phyloP scores from a whole-genome alignment of 2,329 filamentous ascomycete species.

The Ascochyta clinopodiicola region DNA sequence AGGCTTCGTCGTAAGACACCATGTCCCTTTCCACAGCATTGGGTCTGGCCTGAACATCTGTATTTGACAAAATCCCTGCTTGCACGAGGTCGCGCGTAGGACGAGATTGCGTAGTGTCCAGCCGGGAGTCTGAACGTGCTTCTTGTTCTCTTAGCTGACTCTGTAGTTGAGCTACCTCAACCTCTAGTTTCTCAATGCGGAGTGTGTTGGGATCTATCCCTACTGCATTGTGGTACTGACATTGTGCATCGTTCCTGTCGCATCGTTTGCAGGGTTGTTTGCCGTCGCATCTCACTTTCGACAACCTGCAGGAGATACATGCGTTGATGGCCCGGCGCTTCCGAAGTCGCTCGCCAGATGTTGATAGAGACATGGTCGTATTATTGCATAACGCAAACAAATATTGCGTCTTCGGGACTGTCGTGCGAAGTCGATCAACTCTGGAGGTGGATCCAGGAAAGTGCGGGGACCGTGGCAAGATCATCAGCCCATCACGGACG shows the following conservation, averaged over 20 bases:
- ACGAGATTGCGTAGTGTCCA: neutral
- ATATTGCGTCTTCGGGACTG: constrained; percentile 5
- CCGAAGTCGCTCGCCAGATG: constrained; percentile 26
- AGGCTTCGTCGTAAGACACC: constrained; percentile 36
- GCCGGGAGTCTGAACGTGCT: neutral
- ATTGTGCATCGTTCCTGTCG: constrained; percentile 29
- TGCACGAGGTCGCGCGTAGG: neutral
- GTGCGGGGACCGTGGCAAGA: constrained; percentile 4
- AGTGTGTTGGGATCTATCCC: constrained; percentile 30
- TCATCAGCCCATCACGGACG: neutral
- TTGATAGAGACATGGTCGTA: constrained; percentile 1
- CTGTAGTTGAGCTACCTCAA: constrained; percentile 26
- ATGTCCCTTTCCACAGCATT: constrained; percentile 36
- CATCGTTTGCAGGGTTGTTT: constrained; percentile 41
- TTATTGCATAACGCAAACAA: neutral
- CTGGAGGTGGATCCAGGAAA: constrained; percentile 4
- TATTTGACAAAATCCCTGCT: neutral
- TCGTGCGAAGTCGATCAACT: constrained; percentile 11
- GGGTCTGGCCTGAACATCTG: neutral
- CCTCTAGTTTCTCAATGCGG: constrained; percentile 38
- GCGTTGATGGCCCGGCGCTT: constrained; percentile 46
- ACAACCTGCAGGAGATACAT: constrained; percentile 38
- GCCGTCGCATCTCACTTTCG: constrained; percentile 45
- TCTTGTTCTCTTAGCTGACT: constrained; percentile 17
- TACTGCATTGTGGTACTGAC: constrained; percentile 35